Conservation (phyloP, 2,329 filamentous ascomycete genomes). For the Aspergillus alliaceus region DNA sequence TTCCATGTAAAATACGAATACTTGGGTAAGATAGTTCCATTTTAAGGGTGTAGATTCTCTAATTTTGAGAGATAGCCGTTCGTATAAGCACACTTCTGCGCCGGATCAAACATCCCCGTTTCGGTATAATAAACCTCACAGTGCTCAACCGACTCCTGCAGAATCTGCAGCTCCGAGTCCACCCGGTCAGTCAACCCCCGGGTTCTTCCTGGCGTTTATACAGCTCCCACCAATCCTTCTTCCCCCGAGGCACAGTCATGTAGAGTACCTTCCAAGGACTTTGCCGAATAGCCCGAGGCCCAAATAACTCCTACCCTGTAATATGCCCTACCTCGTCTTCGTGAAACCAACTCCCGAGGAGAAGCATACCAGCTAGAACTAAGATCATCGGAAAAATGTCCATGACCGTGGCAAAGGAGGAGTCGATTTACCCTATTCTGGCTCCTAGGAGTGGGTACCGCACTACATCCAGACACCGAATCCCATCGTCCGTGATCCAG, state of each 20-base stretch:
- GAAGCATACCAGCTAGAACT: conserved; percentile 43
- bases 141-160: conserved; percentile 51
- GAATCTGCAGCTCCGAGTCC: conserved; percentile 41
- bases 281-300: conserved; percentile 54
- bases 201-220: conserved; percentile 56
- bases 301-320: conserved; percentile 58
- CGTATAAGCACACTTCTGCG: background rate
- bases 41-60: background rate
- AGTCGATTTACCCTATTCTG: conserved; percentile 37
- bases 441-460: conserved; percentile 36
- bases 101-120: conserved; percentile 51
- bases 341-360: conserved; percentile 49
- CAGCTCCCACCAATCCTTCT: conserved; percentile 57
- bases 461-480: conserved; percentile 55
- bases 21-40: background rate
- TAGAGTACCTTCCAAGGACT: conserved; percentile 61
- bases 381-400: conserved; percentile 51
- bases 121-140: conserved; percentile 62
- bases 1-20: background rate
- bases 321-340: conserved; percentile 55
- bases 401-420: conserved; percentile 56
- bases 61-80: too few species aligned
- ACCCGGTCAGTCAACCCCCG: conserved; percentile 49
- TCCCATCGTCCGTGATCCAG: conserved; percentile 52
- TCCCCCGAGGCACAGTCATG: conserved; percentile 57